These are phyloP conservation scores for Lasiosphaeris hirsuta DNA, from an alignment of 495 filamentous ascomycete genomes.

Conservation along the genomic window DNA sequence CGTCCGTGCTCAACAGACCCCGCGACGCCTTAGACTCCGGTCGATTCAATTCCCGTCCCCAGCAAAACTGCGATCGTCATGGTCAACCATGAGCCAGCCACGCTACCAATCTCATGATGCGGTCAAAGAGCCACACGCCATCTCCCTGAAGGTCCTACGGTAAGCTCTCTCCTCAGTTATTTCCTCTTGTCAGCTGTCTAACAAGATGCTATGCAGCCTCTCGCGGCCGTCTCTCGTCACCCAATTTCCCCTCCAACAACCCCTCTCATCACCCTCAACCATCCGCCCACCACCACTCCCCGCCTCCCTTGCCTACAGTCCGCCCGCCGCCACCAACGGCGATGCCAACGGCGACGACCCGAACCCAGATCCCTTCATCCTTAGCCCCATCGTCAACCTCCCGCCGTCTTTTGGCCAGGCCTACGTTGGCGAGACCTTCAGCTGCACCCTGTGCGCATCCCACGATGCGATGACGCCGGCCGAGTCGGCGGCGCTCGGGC, in stretches of 20 bases:
- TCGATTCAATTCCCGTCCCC: background rate
- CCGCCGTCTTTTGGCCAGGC: constrained; percentile 90
- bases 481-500: constrained; percentile 12
- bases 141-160: constrained; percentile 81
- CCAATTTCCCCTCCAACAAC: constrained; percentile 45
- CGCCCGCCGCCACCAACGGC: background rate
- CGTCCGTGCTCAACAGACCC: background rate
- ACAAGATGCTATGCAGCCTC: constrained; percentile 33
- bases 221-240: constrained; percentile 53
- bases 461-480: constrained; percentile 59
- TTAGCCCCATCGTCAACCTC: constrained; percentile 69
- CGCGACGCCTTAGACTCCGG: background rate
- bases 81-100: constrained; percentile 45
- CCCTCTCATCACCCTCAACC: constrained; percentile 15
- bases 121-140: constrained; percentile 74
- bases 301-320: constrained; percentile 45
- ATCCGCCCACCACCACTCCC: constrained; percentile 30
- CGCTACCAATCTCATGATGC: constrained; percentile 54
- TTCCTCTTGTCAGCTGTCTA: background rate
- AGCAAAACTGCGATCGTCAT: constrained; percentile 11
- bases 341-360: constrained; percentile 15
- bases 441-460: constrained; percentile 90
- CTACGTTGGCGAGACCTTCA: constrained; percentile 93
- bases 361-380: constrained; percentile 46
- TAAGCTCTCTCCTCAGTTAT: constrained; percentile 25